Evolutionary conservation across 306 rosid species (phyloP).

Genomic region (Glycine tomentella): DNA sequence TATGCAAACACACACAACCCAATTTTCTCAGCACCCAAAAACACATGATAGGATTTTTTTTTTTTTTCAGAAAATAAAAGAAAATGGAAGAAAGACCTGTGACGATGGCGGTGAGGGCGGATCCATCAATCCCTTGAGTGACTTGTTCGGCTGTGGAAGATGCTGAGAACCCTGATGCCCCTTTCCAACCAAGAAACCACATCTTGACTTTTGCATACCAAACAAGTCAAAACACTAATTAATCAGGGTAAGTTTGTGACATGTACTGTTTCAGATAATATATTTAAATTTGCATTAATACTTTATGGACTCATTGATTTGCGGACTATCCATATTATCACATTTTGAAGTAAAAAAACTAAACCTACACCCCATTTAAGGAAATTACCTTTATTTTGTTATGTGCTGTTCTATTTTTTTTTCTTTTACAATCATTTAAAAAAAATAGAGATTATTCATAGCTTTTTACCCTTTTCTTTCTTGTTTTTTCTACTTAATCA

Average conservation of each 20-base stretch:
- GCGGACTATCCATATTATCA: too few species aligned
- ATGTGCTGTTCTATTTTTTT: too few species aligned
- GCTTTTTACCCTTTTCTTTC: too few species aligned
- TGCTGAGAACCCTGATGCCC: slow-evolving; percentile 74
- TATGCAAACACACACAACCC: neutral
- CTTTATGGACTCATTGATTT: too few species aligned
- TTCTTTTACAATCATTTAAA: too few species aligned
- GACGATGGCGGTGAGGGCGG: slow-evolving; percentile 74
- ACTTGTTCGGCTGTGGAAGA: slow-evolving; percentile 80
- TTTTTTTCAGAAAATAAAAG: neutral
- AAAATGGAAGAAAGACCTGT: slow-evolving; percentile 54
- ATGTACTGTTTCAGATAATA: neutral
- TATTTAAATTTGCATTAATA: too few species aligned
- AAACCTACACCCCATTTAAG: too few species aligned
- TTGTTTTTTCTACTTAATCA: too few species aligned
- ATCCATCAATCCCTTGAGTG: slow-evolving; percentile 66
- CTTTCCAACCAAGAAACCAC: slow-evolving; percentile 68
- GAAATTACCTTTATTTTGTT: too few species aligned
- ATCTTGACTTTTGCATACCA: slow-evolving; percentile 35
- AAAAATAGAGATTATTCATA: too few species aligned
- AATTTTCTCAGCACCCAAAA: slow-evolving; percentile 14
- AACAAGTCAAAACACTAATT: slow-evolving; percentile 2
- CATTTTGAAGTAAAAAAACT: too few species aligned
- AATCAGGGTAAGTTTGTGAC: neutral
- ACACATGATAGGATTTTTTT: neutral